Base-by-base conservation (phyloP, 345 rosid genomes). In the Schrenkiella parvula region DNA sequence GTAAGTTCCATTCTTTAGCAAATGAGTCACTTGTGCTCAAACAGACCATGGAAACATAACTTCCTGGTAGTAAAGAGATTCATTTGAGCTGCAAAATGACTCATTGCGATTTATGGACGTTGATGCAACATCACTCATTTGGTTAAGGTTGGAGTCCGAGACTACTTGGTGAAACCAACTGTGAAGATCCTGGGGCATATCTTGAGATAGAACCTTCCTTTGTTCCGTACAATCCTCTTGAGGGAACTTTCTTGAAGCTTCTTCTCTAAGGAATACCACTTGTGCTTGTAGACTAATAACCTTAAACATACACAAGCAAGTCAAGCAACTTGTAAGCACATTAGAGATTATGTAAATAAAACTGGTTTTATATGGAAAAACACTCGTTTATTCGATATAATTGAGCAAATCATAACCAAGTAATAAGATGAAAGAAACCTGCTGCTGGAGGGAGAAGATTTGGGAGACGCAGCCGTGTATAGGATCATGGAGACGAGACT, bases 391-490 rank as follows among this genome's bases (percentile, higher is more conserved):
- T 9, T 37, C 11, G 12, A 11, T 4, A 50, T 38, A 29, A 43
- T 10, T 55, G 42, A 21, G 12, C 7, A 13, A 32, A 11, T 37
- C n/a, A n/a, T n/a, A 21, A 19, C 29, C 34, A 25, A 54, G 29
- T 31, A 53, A 26, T 1, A 37, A 29, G 12, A 21, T 4, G 21
- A 29, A 14, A 46, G 8, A 57, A 70, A 93, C 98, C 97, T 93
- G 95, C 55, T 93, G 96, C 42, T 91, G 97, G 50, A 93, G 95
- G 56, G 98, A 90, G 70, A 93, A 91, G 83, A 93, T 91, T 65
- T 93, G 98, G 1, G 98, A 87, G 68, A 93, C 97, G 39, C 98
- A 93, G 44, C 98, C 98, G 66, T 93, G 89, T 18, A 93, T 85
- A 60, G 98, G 97, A 75, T 93, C 97, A 61, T 86, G 97, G 64